A percentile compares a stretch with the other conserved stretches of the same genome.
Evolutionary conservation across 495 filamentous ascomycete species (phyloP).

Genomic region (Hypoxylon perforatum): DNA sequence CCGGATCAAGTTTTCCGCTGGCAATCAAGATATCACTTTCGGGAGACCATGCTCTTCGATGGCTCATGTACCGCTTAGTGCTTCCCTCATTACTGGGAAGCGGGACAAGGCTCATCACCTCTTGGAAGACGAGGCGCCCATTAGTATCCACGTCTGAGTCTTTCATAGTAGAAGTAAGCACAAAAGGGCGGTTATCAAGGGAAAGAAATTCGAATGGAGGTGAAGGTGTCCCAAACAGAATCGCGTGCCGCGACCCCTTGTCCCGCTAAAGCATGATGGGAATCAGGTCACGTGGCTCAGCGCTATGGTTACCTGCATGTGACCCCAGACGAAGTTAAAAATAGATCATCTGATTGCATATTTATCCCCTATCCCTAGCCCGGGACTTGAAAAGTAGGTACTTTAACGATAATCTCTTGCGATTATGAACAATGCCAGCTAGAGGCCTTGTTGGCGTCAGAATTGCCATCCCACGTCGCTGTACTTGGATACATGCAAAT

Average conservation of each 20-base stretch:
- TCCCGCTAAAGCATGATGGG: too few species aligned
- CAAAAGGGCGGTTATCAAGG: neutral
- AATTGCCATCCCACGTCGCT: constrained; percentile 30
- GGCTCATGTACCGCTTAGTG: constrained; percentile 52
- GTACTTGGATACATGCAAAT: constrained; percentile 55
- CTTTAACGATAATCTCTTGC: neutral
- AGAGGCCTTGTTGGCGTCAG: constrained; percentile 39
- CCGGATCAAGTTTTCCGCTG: constrained; percentile 2
- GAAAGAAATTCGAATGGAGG: too few species aligned
- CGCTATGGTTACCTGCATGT: too few species aligned
- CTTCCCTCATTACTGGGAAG: constrained; percentile 41
- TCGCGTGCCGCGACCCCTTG: too few species aligned
- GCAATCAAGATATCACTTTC: constrained; percentile 38
- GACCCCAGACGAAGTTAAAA: too few species aligned
- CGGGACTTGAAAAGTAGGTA: too few species aligned
- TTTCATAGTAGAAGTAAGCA: neutral
- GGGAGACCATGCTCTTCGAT: constrained; percentile 47
- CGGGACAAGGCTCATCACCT: constrained; percentile 48
- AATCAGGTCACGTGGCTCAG: too few species aligned
- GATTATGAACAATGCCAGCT: constrained; percentile 41
- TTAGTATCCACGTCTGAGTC: neutral
- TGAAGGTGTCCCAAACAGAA: too few species aligned
- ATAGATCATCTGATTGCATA: too few species aligned
- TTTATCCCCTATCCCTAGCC: neutral
- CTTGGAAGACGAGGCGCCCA: constrained; percentile 51